Evolutionary conservation across 108 stramenopile genomes (phyloP).

Genomic region (Chaetoceros muelleri): DNA sequence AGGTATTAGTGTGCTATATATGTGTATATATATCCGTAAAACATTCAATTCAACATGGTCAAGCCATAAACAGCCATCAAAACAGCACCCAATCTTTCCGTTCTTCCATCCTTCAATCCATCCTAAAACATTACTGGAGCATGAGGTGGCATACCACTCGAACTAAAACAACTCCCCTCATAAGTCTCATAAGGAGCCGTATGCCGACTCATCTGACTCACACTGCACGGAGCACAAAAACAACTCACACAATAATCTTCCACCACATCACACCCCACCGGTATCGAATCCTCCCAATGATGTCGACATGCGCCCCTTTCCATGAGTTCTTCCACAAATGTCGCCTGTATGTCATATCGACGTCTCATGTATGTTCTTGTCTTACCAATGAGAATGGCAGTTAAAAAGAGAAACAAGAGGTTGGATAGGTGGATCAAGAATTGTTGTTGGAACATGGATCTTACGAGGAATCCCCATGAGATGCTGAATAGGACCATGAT

Average conservation of each 20-base stretch:
- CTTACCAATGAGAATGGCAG: slow-evolving; percentile 3
- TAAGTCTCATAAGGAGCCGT: slow-evolving; percentile 24
- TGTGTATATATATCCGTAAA: too few species aligned
- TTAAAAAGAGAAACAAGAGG: slow-evolving; percentile 1
- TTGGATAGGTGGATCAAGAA: not conserved
- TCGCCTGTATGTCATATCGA: slow-evolving; percentile 26
- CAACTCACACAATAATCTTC: slow-evolving; percentile 32
- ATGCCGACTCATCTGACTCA: slow-evolving; percentile 36
- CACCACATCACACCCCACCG: not conserved
- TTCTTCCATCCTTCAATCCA: not conserved
- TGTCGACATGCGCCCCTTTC: not conserved
- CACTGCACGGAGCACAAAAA: slow-evolving; percentile 29
- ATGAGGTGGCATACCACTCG: slow-evolving; percentile 17
- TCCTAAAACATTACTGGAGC: slow-evolving; percentile 13
- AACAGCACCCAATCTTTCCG: too few species aligned
- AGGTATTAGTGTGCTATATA: too few species aligned
- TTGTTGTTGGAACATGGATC: not conserved
- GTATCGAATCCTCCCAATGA: not conserved
- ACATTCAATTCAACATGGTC: too few species aligned
- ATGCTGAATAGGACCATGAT: slow-evolving; percentile 3
- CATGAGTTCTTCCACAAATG: slow-evolving; percentile 5
- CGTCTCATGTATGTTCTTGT: slow-evolving; percentile 13
- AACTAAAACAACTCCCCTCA: slow-evolving; percentile 13
- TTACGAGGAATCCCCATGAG: slow-evolving; percentile 1
- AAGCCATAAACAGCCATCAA: too few species aligned